Percentiles rank a stretch among this genome's conserved stretches.
Evolutionary conservation across 192 early-diverging fungal genomes (phyloP).

Genomic region (Funneliformis geosporum): DNA sequence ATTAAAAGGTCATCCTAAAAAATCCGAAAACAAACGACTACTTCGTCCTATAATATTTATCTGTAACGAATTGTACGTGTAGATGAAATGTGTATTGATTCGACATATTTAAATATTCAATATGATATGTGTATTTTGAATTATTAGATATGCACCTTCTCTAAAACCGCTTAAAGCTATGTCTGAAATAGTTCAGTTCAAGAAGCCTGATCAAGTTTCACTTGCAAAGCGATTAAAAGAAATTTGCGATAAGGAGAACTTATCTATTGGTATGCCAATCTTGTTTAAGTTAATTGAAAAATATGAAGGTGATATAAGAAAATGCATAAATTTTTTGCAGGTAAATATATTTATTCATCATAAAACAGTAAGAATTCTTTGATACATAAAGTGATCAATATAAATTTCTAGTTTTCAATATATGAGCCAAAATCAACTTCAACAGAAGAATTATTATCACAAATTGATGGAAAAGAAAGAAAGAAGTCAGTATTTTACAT

Average conservation of each 20-base stretch:
- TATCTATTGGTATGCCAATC: conserved; percentile 72
- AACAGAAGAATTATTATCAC: conserved; percentile 49
- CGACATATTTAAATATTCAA: neutral
- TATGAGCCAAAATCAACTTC: conserved; percentile 37
- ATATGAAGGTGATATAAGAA: conserved; percentile 85
- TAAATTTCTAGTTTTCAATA: neutral
- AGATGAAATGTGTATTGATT: neutral
- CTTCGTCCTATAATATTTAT: conserved; percentile 96
- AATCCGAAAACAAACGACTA: conserved; percentile 51
- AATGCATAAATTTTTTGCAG: conserved; percentile 89
- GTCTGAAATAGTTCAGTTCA: conserved; percentile 73
- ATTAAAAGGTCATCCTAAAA: conserved; percentile 31
- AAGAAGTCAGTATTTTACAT: conserved; percentile 74
- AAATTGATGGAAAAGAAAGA: conserved; percentile 80
- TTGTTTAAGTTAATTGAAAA: conserved; percentile 75
- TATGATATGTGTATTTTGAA: neutral
- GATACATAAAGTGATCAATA: no score
- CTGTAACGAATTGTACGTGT: conserved; percentile 88
- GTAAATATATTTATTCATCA: conserved; percentile 31
- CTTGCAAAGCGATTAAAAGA: conserved; percentile 76
- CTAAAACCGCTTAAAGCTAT: conserved; percentile 82
- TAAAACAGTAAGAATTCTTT: no score
- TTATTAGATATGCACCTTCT: conserved; percentile 76
- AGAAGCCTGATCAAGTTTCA: conserved; percentile 54
- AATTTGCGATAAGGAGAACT: conserved; percentile 76